These are phyloP conservation scores for Calonectria hawksworthii DNA, from an alignment of 2,329 filamentous ascomycete genomes.

Conservation along the genomic window DNA sequence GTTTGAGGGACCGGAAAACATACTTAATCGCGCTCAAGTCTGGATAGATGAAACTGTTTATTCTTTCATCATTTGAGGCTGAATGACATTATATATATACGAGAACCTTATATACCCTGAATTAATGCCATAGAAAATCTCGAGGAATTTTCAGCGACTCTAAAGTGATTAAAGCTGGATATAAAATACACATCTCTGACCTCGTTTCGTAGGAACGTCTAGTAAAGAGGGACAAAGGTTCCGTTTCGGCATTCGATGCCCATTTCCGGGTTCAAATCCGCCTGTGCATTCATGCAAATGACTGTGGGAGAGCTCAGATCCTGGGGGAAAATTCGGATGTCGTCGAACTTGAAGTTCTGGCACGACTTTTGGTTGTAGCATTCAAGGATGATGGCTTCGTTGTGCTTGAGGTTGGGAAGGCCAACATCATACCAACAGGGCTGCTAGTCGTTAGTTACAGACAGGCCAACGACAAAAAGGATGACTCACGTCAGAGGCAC, in stretches of 20 bases:
- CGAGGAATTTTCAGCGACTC: background rate
- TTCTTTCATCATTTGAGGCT: background rate
- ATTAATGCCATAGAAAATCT: background rate
- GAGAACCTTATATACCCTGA: background rate
- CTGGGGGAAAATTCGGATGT: constrained; percentile 20
- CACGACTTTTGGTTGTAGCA: constrained; percentile 27
- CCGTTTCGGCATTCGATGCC: constrained; percentile 24
- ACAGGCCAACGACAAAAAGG: background rate
- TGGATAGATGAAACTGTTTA: background rate
- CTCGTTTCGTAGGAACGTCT: background rate
- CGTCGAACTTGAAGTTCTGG: constrained; percentile 25
- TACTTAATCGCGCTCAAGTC: background rate
- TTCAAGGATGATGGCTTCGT: constrained; percentile 28
- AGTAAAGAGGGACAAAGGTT: constrained; percentile 22
- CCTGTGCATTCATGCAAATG: constrained; percentile 27
- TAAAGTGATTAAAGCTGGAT: background rate
- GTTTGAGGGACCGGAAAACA: background rate
- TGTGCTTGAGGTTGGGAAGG: constrained; percentile 27
- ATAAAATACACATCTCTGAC: background rate
- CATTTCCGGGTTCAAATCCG: constrained; percentile 16
- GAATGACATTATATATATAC: background rate
- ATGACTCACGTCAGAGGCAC: constrained; percentile 23
- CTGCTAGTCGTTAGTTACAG: background rate
- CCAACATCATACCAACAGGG: constrained; percentile 26
- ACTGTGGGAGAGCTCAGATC: constrained; percentile 19